Evolutionary conservation across 805 yeast species (phyloP), one percentile per base, ranked within the genome.

Genomic region (Blastobotrys terrestris): DNA sequence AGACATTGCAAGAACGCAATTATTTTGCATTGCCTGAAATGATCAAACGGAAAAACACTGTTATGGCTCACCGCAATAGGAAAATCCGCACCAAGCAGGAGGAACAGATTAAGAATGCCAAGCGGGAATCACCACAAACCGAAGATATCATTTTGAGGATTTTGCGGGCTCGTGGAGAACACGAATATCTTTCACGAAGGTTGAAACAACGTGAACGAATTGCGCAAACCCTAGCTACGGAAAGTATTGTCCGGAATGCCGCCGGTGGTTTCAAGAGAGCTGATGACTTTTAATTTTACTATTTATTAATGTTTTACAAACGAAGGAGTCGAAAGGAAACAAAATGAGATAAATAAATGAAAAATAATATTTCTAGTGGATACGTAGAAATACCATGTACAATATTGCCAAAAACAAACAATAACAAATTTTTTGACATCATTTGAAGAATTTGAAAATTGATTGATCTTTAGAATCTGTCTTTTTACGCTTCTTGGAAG

Each of bases 61-160:
- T 86, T 21, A 71, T 77, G 72, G 92, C 89, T 0, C 85, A 83
- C 60, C 84, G 89, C 7, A 81, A 90, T 19, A 75, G 81, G 13
- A 74, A 71, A 48, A 75, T 78, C 7, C 77, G 83, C 57, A 75
- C 74, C 5, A 69, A 69, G 45, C 75, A 79, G 7, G 76, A 75
- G 52, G 66, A 71, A 14, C 76, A 77, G 18, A 71, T 77, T 11
- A 67, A 70, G 13, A 75, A 73, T 31, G 80, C 77, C 1, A 69
- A 71, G 43, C 68, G 70, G n/a, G 68, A 73, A 15, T 75, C 75
- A 44, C 78, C 76, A 7, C 63, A 71, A 1, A 70, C 74, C 22
- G 91, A 87, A 59, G 88, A 88, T 59, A 76, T 89, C 11, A 74
- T 91, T 4, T 68, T 92, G 55, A 75, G 97, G 48, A 74, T 89